A percentile compares a stretch with the other conserved stretches of the same genome.
Conservation (phyloP, 495 filamentous ascomycete species). For the Halenospora varia region DNA sequence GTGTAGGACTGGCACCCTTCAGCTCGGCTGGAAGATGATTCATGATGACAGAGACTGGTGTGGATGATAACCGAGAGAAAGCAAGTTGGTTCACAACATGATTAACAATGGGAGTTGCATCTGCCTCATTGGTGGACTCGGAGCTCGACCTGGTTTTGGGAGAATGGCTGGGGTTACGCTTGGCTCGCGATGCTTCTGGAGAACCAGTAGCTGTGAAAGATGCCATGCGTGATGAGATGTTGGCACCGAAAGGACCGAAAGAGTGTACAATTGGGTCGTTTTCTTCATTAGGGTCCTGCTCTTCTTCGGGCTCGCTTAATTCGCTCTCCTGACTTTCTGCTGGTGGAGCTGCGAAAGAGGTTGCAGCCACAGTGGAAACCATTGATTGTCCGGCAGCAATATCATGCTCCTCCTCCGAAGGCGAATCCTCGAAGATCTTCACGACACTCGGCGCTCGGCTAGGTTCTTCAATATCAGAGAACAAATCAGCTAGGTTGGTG, state of each 20-base stretch:
- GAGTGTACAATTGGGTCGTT: constrained; percentile 89
- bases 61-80: constrained; percentile 92
- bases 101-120: constrained; percentile 50
- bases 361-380: constrained; percentile 39
- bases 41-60: constrained; percentile 82
- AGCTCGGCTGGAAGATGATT: constrained; percentile 73
- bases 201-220: constrained; percentile 47
- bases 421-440: constrained; percentile 56
- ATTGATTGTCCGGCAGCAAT: constrained; percentile 18
- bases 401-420: constrained; percentile 22
- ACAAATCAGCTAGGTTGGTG: constrained; percentile 10
- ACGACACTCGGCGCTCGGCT: no score
- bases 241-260: constrained; percentile 82
- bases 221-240: constrained; percentile 73
- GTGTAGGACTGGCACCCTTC: constrained; percentile 31
- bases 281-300: constrained; percentile 79
- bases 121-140: constrained; percentile 26
- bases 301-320: constrained; percentile 54
- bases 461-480: constrained; percentile 18
- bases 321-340: constrained; percentile 51
- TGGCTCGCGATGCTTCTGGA: constrained; percentile 9
- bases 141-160: constrained; percentile 14
- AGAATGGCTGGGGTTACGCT: constrained; percentile 5
- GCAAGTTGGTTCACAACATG: constrained; percentile 93
- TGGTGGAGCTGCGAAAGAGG: constrained; percentile 19